These are phyloP conservation scores for Haematococcus lacustris DNA, from an alignment of 139 green algal species.

Conservation along the genomic window DNA sequence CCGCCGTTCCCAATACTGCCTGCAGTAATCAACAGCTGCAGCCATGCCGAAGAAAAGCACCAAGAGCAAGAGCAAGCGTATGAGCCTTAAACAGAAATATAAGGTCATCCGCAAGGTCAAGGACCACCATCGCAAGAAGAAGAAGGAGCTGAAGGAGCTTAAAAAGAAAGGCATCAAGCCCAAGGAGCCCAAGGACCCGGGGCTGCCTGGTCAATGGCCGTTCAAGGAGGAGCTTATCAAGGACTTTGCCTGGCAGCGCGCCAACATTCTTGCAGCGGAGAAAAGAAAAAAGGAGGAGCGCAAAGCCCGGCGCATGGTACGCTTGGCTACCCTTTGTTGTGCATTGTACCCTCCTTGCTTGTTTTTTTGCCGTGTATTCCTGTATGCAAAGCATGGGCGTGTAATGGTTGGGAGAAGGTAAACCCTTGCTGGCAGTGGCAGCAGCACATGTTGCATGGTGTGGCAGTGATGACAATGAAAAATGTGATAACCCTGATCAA, in stretches of 20 bases:
- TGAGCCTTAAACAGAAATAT: conserved; percentile 90
- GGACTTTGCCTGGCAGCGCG: conserved; percentile 74
- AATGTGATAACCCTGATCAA: too few relatives aligned
- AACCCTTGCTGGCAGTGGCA: too few relatives aligned
- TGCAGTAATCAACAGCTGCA: too few relatives aligned
- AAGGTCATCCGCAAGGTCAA: conserved; percentile 80
- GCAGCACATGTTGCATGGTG: too few relatives aligned
- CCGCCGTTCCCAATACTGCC: too few relatives aligned
- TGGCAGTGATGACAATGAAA: too few relatives aligned
- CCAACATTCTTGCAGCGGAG: conserved; percentile 54
- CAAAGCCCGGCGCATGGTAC: conserved; percentile 38
- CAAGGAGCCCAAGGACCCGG: conserved; percentile 78
- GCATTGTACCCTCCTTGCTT: background rate
- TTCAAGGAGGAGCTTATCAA: conserved; percentile 93
- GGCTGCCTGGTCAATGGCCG: conserved; percentile 85
- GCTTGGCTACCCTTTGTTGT: background rate
- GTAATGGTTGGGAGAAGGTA: too few relatives aligned
- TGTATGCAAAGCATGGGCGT: too few relatives aligned
- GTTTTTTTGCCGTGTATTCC: too few relatives aligned
- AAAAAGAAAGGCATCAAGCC: conserved; percentile 64
- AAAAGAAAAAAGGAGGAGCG: conserved; percentile 59
- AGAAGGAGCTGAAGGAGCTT: conserved; percentile 62
- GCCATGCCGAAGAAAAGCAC: conserved; percentile 77
- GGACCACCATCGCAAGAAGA: conserved; percentile 84
- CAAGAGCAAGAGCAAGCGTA: conserved; percentile 88